Evolutionary conservation across 305 asterid species (phyloP), one percentile per base, ranked within the genome.

Genomic region (Fraxinus latifolia): DNA sequence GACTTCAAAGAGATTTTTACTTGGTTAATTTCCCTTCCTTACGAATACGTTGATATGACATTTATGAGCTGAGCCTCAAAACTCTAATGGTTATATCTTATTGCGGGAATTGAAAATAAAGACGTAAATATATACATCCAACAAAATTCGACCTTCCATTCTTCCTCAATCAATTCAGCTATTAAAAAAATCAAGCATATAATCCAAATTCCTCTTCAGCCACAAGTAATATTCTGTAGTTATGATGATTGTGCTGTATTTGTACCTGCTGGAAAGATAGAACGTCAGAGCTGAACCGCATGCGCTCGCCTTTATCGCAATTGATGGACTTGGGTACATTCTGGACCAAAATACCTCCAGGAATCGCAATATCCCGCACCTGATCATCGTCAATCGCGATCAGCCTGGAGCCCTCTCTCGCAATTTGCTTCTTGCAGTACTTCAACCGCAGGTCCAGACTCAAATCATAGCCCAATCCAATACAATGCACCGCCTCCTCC

Each of bases 271-370:
- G 97, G 85, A 93, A 93, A 29, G 94, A 65, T 8, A 92, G 84
- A 80, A 90, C 89, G 77, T 93, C 97, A 72, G 97, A 88, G 84
- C 91, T 87, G 83, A 90, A 91, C 9, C 97, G 93, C 89, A 89
- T 83, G 36, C 93, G 93, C 71, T 93, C 97, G 74, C 97, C 97
- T 87, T 93, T 93, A 82, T 90, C 97, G 25, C 95, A 93, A 47
- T 89, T 86, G 27, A 93, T 91, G 4, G 94, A 86, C 82, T 87
- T 91, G 11, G 97, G 90, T n/a, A 93, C 97, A 55, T 90, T 92
- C 77, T 85, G 97, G 37, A 93, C 93, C 87, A 92, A 86, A 79
- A 90, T 89, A 8, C 97, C 97, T 0, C 97, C 93, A 5, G 97
- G 97, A 23, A 93, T 79, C 14, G 92, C 89, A 7, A 93, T 90